Conservation (phyloP, 2,329 filamentous ascomycete genomes). For the Ascocoryne sarcoides region DNA sequence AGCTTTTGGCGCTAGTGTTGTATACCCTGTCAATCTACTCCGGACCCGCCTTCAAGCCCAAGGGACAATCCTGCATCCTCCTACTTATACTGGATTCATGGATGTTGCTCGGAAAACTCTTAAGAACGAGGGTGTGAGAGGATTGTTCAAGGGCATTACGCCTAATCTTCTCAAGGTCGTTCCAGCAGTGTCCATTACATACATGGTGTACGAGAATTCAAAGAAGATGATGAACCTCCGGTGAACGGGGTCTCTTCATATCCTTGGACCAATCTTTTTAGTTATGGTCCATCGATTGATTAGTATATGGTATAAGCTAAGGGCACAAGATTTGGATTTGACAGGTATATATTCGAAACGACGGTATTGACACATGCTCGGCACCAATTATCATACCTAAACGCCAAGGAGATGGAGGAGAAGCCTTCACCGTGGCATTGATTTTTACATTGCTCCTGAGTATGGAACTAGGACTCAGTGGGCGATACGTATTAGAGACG, state of each 20-base stretch:
- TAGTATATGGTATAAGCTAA: too few relatives aligned
- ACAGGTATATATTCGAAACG: too few relatives aligned
- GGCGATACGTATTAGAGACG: too few relatives aligned
- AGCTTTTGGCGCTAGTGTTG: conserved; percentile 83
- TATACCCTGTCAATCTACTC: conserved; percentile 91
- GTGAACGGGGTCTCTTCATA: conserved; percentile 5
- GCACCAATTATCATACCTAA: too few relatives aligned
- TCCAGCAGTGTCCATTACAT: conserved; percentile 90
- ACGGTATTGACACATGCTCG: too few relatives aligned
- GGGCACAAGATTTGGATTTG: too few relatives aligned
- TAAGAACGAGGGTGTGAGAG: conserved; percentile 70
- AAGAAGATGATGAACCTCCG: conserved; percentile 54
- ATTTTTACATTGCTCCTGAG: too few relatives aligned
- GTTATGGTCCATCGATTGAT: too few relatives aligned
- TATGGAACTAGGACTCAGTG: too few relatives aligned
- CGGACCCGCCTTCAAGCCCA: conserved; percentile 89
- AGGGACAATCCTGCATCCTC: conserved; percentile 82
- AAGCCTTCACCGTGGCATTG: too few relatives aligned
- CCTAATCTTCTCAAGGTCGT: conserved; percentile 95
- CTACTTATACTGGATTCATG: conserved; percentile 82
- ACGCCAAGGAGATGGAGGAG: too few relatives aligned
- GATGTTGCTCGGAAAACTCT: conserved; percentile 83
- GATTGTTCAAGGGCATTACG: conserved; percentile 89
- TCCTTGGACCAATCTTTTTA: too few relatives aligned
- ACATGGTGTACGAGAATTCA: conserved; percentile 86